Evolutionary conservation across 768 basidiomycete species (phyloP), one percentile per base, ranked within the genome.

Genomic region (Tricholoma hemisulphureum): DNA sequence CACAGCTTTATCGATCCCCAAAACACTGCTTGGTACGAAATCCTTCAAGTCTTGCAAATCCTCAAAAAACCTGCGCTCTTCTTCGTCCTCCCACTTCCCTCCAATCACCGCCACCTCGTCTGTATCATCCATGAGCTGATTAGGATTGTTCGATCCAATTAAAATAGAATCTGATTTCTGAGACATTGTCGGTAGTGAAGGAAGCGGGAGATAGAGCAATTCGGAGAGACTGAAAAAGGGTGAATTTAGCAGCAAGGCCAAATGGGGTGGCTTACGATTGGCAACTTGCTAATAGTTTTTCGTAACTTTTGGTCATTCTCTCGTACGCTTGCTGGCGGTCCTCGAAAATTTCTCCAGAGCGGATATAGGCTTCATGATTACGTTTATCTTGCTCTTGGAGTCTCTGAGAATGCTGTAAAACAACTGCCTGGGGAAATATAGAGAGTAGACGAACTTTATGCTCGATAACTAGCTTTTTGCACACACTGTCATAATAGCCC

Each of bases 361-460:
- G 93, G 63, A 99, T 98, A 69, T 99, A 99, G 57, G 97, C 97
- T 77, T 99, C 97, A 69, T 98, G 96, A 66, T 99, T 99, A 51
- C 90, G 83, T 61, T 88, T 88, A 71, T 98, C 97, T 74, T 97
- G 95, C 62, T 97, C 94, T 87, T 98, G 94, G 46, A 99, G 79
- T 49, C 89, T 87, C 96, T 98, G 66, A 56, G 58, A 46, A 16
- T 20, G 53, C 37, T 49, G 37, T 43, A 6, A 49, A 53, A 51
- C 11, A 24, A 43, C 52, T 13, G 51, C 32, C 24, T 26, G 23
- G 21, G 26, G 26, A 10, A 35, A 48, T 51, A 26, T 18, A 14
- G 37, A 10, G 21, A 60, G 55, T 1, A 56, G 0, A 71, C 79
- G 60, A 63, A 94, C 94, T 68, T 91, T 89, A 67, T 97, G 95